Base-by-base conservation (phyloP, 129 eudicot genomes). In the Pulicaria dysenterica region DNA sequence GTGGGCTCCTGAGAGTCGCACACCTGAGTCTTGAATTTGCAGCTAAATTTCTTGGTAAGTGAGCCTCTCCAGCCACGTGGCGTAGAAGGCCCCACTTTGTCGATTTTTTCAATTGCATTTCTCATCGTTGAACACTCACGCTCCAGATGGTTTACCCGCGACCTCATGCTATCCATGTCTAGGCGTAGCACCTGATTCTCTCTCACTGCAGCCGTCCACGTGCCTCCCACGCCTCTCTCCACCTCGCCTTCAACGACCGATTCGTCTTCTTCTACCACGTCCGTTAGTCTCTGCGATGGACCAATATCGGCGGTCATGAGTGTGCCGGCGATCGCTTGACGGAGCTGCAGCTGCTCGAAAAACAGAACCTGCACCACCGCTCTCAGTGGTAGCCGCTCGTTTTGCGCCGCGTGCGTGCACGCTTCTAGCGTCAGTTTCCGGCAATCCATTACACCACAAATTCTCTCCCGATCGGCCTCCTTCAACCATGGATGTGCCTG, bases 371-470 rank as follows among this genome's bases (percentile, higher is more conserved):
- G 97, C 37, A 94, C 97, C 70, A 94, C 96, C 10, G 97, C 89
- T 36, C 97, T 67, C 3, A 94, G 86, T 0, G 99, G 97, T 8
- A 94, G 94, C 14, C 99, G 95, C 78, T 94, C 99, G 77, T 90
- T 94, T 79, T 94, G 99, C 2, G 99, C 99, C 0, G 99, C 99
- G 78, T 94, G 99, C 9, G 99, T 88, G 79, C 99, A 94, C 46
- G 99, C 99, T 81, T 94, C 99, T 75, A 90, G 39, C 3, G 99
- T 94, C 65, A 94, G 86, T 77, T 90, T 94, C 83, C 80, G 91
- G 78, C 96, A 94, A 74, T 94, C 93, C 94, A 94, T 79, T 16
- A 83, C 83, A n/a, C 94, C 91, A 60, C 88, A 84, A 1, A 94
- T 75, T 55, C 78, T 87, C 83, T 94, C 99, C 8, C 96, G 75